Percentiles rank a stretch among this genome's conserved stretches.
These are phyloP conservation scores for Vigna angularis DNA, from an alignment of 306 rosid species.

Conservation along the genomic window DNA sequence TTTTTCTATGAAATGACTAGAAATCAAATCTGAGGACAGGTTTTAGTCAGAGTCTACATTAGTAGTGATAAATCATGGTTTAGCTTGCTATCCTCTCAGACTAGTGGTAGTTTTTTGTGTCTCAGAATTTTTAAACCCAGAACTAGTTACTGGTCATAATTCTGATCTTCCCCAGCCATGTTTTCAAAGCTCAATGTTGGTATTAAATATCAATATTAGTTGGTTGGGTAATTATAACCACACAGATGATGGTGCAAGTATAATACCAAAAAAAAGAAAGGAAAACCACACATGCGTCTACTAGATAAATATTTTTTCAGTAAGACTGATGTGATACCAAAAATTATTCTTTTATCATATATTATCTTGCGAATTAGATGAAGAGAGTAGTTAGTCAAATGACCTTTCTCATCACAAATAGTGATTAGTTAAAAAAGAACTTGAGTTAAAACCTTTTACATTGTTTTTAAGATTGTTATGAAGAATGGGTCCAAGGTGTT, in stretches of 20 bases:
- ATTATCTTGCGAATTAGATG: conserved; percentile 3
- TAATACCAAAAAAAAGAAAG: not conserved
- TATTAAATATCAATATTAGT: conserved; percentile 18
- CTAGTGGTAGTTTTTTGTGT: not conserved
- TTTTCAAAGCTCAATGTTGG: conserved; percentile 3
- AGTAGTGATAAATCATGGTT: not conserved
- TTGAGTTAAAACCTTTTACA: conserved; percentile 24
- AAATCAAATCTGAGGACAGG: conserved; percentile 7
- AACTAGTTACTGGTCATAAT: not conserved
- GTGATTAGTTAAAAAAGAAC: conserved; percentile 23
- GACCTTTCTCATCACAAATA: conserved; percentile 30
- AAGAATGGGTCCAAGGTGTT: conserved; percentile 43
- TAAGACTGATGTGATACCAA: conserved; percentile 14
- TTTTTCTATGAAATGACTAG: conserved; percentile 5
- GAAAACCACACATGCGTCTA: not conserved
- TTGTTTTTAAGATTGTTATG: conserved; percentile 14
- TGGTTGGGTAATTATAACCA: conserved; percentile 5
- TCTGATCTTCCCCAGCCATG: conserved; percentile 15
- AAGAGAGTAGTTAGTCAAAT: not conserved
- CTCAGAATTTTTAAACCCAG: conserved; percentile 1
- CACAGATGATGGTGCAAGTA: not conserved
- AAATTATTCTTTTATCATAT: not conserved
- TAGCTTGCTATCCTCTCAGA: not conserved
- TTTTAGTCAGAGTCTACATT: conserved; percentile 12
- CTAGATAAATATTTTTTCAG: not conserved